phyloP scores from a whole-genome alignment of 495 filamentous ascomycete genomes.

The Glonium stellatum region DNA sequence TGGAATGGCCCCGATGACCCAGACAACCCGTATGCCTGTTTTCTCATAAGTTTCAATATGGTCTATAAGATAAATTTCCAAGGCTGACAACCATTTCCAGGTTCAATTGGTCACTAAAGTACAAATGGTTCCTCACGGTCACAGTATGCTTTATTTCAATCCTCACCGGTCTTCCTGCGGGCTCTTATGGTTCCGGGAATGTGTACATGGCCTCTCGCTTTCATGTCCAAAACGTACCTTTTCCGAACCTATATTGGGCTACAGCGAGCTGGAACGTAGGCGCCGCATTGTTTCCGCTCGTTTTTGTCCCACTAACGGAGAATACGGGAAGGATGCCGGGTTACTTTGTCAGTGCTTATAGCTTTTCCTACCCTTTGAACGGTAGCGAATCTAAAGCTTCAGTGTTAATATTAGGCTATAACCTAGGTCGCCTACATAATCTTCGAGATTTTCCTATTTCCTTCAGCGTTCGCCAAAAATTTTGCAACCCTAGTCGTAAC shows the following conservation, averaged over 20 bases:
- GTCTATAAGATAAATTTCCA: background rate
- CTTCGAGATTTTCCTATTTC: constrained; percentile 17
- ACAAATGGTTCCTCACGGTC: constrained; percentile 40
- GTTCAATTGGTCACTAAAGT: constrained; percentile 19
- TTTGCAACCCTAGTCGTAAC: constrained; percentile 18
- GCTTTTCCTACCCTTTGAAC: background rate
- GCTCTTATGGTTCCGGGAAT: constrained; percentile 40
- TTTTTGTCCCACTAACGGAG: constrained; percentile 19
- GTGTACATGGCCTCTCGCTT: constrained; percentile 38
- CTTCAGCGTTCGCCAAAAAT: constrained; percentile 16
- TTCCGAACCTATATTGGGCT: constrained; percentile 38
- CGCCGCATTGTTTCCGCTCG: constrained; percentile 14
- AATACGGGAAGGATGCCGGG: constrained; percentile 19
- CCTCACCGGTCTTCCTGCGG: constrained; percentile 41
- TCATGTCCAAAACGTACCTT: constrained; percentile 41
- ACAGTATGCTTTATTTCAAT: constrained; percentile 43
- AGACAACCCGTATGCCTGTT: constrained; percentile 20
- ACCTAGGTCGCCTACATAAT: constrained; percentile 14
- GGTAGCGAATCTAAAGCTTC: background rate
- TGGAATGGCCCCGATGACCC: constrained; percentile 37
- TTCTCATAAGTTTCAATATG: background rate
- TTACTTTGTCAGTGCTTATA: constrained; percentile 10
- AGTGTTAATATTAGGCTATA: background rate
- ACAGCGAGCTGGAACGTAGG: constrained; percentile 21
- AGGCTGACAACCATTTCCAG: background rate